Evolutionary conservation across 352 stramenopile genomes (phyloP), one percentile per base, ranked within the genome.

Genomic region (Elongisporangium undulatum): DNA sequence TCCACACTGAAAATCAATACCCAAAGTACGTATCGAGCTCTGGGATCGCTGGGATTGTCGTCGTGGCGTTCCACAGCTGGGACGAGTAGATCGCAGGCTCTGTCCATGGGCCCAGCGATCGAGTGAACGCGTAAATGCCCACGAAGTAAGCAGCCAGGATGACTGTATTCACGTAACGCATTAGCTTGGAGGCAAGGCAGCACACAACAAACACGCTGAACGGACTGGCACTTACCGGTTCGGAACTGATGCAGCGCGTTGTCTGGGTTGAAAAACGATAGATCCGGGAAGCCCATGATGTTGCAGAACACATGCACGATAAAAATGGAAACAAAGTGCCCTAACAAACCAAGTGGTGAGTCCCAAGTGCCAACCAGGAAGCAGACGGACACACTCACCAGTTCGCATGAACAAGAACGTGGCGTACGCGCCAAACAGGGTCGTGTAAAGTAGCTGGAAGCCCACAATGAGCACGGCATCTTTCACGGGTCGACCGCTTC

Each of bases 391-490:
- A 38, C 21, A 60, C 3, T 1, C 24, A 55, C 20, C 16, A 48
- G 92, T 98, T 71, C 91, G 78, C 45, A 98, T 63, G 69, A 95
- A 98, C 45, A 97, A 63, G 70, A 97, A 97, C 2, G 90, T 95
- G n/a, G 85, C 89, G 69, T 98, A 99, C 4, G 87, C 87, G 58
- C 96, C 96, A 79, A 99, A 99, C 16, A 99, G 67, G 5, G 84
- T 96, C n/a, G 96, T 99, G 69, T 99, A 99, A 34, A 90, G 68
- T 55, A 98, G 87, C 79, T 99, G 96, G 69, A 98, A 95, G 15
- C 82, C 83, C 94, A 90, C 87, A 70, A 89, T 94, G 22, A 92
- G 61, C 4, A 81, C 71, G 17, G 87, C 81, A 5, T 92, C 83
- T n/a, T 79, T 89, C 9, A 77, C 58, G 29, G 84, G 85, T 24